Percentiles rank a stretch among this genome's conserved stretches.
Evolutionary conservation across 2,329 filamentous ascomycete genomes (phyloP).

Genomic region (Epichloe gansuensis): DNA sequence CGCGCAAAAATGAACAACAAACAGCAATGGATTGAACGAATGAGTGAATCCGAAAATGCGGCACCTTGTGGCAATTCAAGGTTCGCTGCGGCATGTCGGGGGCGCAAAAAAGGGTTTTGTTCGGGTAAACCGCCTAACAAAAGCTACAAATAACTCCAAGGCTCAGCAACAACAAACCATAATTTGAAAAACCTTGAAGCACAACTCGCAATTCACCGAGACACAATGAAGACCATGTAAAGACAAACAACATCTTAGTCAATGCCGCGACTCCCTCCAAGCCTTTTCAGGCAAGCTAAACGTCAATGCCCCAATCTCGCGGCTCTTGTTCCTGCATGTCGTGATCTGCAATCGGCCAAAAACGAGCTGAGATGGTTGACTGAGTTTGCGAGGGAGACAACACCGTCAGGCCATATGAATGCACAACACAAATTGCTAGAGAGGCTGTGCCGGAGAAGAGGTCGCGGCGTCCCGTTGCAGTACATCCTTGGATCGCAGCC

Average conservation of each 20-base stretch:
- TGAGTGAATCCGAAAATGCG: neutral
- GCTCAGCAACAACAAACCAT: neutral
- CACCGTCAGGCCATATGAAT: slow-evolving; percentile 5
- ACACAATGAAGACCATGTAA: neutral
- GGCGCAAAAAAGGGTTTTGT: slow-evolving; percentile 14
- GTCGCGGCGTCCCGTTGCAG: slow-evolving; percentile 64
- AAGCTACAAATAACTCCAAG: no score
- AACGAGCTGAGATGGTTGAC: slow-evolving; percentile 64
- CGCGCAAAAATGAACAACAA: neutral
- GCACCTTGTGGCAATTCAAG: neutral
- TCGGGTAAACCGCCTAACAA: slow-evolving; percentile 15
- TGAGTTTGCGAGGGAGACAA: slow-evolving; percentile 36
- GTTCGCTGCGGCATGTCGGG: neutral
- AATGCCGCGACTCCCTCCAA: slow-evolving; percentile 54
- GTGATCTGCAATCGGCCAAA: slow-evolving; percentile 47
- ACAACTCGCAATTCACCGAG: neutral
- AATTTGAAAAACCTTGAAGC: neutral
- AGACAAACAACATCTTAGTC: neutral
- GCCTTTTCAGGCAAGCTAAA: slow-evolving; percentile 41
- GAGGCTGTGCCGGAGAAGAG: slow-evolving; percentile 34
- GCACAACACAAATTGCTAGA: slow-evolving; percentile 15
- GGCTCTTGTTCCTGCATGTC: slow-evolving; percentile 49
- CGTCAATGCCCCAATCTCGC: slow-evolving; percentile 42
- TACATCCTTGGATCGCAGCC: slow-evolving; percentile 82
- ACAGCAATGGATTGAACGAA: neutral